Evolutionary conservation across 73 alveolate species (phyloP).

Genomic region (Paramecium octaurelia): DNA sequence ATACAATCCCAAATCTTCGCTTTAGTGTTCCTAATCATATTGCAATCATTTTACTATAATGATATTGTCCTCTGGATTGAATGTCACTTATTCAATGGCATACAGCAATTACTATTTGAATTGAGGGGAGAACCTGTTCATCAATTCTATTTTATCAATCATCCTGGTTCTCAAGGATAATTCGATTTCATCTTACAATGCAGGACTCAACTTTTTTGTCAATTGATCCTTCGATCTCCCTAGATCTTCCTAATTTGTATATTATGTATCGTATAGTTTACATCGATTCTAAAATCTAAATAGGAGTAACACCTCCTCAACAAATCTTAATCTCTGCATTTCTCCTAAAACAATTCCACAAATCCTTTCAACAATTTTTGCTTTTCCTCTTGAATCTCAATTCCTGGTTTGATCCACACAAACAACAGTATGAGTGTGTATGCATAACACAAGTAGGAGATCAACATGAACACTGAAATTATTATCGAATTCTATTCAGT

Average conservation of each 20-base stretch:
- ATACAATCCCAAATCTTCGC: neutral
- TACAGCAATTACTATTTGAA: neutral
- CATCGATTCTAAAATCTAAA: conserved; percentile 21
- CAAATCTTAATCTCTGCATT: neutral
- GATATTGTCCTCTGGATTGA: conserved; percentile 9
- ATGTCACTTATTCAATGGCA: neutral
- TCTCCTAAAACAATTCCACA: neutral
- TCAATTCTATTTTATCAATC: neutral
- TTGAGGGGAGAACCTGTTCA: neutral
- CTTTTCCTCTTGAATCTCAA: neutral
- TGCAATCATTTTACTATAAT: neutral
- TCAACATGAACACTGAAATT: neutral
- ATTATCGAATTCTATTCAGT: neutral
- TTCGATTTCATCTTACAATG: neutral
- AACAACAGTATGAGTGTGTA: neutral
- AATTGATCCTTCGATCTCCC: neutral
- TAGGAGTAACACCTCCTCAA: neutral
- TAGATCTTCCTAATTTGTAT: neutral
- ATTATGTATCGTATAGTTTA: neutral
- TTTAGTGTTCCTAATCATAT: neutral
- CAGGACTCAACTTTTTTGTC: neutral
- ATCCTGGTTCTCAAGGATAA: neutral
- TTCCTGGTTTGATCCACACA: neutral
- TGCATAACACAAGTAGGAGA: neutral
- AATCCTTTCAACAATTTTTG: neutral